Base-by-base conservation (phyloP, 176 grass and related monocot species). In the Zea luxurians region DNA sequence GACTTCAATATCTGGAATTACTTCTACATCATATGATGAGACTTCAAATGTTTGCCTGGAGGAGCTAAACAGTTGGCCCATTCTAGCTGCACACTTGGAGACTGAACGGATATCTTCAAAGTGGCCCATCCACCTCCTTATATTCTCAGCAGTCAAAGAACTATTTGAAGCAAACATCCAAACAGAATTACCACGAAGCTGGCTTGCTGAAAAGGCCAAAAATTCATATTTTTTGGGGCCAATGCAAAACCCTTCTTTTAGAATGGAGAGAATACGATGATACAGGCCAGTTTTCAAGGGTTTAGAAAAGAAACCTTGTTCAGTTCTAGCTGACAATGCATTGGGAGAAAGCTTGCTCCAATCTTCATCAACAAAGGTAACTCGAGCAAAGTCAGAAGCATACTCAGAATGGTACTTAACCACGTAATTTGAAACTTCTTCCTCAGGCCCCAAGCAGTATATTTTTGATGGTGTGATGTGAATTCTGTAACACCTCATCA, bases 141-240 rank as follows among this genome's bases (percentile, higher is more conserved):
- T 92, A 73, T 40, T 73, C 75, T 89, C 96, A 48, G 91, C 89
- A 35, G 57, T 90, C 64, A 98, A 78, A 47, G 80, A 82, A 54
- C 83, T 61, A 83, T 92, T 98, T 41, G 96, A 92, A 71, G 92
- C 90, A 94, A 98, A 95, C 96, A 98, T 98, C 96, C 96, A 98
- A 87, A 92, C 83, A 75, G 96, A 98, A 92, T 83, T 94, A 10
- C 84, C 75, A 57, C 96, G 81, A 87, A 98, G 92, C 57, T 98
- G 96, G 82, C 96, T 98, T 64, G 96, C 96, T 71, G 96, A 98
- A 86, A 98, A 98, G 64, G 90, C 88, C 92, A 98, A 85, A 83
- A 98, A 98, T 68, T 98, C 92, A 21, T 89, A 98, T 13, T 92
- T 98, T 86, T 98, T 94, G 44, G 63, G 80, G 43, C 96, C 87